phyloP scores from a whole-genome alignment of 1,139 yeast genomes.

The Magnusiomyces fungicola region DNA sequence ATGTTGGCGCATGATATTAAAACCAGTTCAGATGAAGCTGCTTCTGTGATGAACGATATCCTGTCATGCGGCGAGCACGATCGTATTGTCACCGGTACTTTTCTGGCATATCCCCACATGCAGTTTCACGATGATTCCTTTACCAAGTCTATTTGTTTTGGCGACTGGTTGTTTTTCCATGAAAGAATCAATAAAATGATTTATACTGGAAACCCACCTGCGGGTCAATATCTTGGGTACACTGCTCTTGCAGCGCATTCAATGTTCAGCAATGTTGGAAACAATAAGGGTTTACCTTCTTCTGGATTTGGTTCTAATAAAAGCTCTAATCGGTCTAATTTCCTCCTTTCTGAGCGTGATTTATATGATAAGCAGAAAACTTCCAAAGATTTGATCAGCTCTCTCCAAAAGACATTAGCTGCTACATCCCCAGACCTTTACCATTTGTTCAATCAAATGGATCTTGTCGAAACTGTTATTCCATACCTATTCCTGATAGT shows the following conservation, averaged over 20 bases:
- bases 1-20: not conserved
- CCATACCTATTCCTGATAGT: slow-evolving; percentile 3
- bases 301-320: slow-evolving; percentile 19
- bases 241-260: slow-evolving; percentile 60
- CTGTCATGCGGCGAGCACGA: slow-evolving; percentile 47
- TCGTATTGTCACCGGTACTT: slow-evolving; percentile 62
- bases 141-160: slow-evolving; percentile 52
- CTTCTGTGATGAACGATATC: slow-evolving; percentile 35
- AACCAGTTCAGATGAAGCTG: slow-evolving; percentile 10
- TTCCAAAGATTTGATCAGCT: not conserved
- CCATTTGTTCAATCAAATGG: not conserved
- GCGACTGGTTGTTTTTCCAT: slow-evolving; percentile 73
- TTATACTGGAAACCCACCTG: slow-evolving; percentile 39
- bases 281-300: slow-evolving; percentile 27
- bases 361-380: not conserved
- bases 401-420: not conserved
- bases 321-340: not conserved
- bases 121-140: slow-evolving; percentile 61
- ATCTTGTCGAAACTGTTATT: not conserved
- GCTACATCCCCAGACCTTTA: not conserved
- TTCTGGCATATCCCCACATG: slow-evolving; percentile 50
- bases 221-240: slow-evolving; percentile 48
- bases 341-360: slow-evolving; percentile 5
- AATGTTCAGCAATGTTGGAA: slow-evolving; percentile 44
- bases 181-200: slow-evolving; percentile 45